Evolutionary conservation across 75 land plant species (phyloP).

Genomic region (Sequoiadendron giganteum): DNA sequence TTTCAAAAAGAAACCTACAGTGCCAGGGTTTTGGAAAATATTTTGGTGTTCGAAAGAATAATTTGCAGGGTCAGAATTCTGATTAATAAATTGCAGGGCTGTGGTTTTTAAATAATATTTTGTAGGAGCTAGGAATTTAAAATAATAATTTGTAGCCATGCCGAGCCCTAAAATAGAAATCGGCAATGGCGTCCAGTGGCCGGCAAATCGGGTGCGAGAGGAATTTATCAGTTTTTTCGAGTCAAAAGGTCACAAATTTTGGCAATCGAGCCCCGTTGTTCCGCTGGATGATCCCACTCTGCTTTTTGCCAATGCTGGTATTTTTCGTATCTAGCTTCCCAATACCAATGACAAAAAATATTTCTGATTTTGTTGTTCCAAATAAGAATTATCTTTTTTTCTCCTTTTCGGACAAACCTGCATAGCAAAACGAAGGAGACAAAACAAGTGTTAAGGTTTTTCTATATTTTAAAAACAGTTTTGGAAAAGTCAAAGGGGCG

Average conservation of each 20-base stretch:
- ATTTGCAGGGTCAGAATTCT: background rate
- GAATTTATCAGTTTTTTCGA: constrained; percentile 72
- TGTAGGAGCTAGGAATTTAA: background rate
- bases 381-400: too few species aligned
- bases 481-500: too few species aligned
- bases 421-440: too few species aligned
- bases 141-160: constrained; percentile 15
- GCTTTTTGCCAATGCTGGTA: constrained; percentile 95
- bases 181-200: constrained; percentile 50
- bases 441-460: too few species aligned
- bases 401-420: too few species aligned
- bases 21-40: background rate
- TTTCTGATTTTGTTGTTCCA: background rate
- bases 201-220: constrained; percentile 66
- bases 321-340: background rate
- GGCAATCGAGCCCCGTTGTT: constrained; percentile 86
- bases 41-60: background rate
- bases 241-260: constrained; percentile 62
- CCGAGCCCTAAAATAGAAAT: constrained; percentile 12
- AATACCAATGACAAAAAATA: too few species aligned
- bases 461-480: too few species aligned
- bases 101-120: background rate
- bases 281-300: constrained; percentile 92
- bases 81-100: background rate
- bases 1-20: too few species aligned